These are phyloP conservation scores for Scutellaria barbata DNA, from an alignment of 257 asterid genomes.

Conservation along the genomic window DNA sequence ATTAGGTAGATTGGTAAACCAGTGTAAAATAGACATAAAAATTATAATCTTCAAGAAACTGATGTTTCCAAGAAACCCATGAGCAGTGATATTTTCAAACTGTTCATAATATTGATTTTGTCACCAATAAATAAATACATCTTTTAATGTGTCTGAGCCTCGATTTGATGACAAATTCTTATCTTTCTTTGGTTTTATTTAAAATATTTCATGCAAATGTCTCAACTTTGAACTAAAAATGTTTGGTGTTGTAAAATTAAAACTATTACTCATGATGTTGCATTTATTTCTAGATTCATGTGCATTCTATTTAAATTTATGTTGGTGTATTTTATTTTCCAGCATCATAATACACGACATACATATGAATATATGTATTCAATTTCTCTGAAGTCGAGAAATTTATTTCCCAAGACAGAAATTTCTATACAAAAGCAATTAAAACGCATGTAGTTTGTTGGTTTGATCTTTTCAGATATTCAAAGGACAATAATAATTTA, in stretches of 20 bases:
- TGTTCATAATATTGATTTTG: not conserved
- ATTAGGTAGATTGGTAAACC: conserved; percentile 13
- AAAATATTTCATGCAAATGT: too few species aligned
- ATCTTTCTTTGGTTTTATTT: not conserved
- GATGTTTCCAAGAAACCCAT: conserved; percentile 27
- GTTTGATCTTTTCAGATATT: conserved; percentile 8
- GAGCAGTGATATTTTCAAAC: conserved; percentile 20
- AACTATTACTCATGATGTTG: too few species aligned
- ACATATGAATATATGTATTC: too few species aligned
- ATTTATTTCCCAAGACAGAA: too few species aligned
- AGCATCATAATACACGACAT: too few species aligned
- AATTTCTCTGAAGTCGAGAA: too few species aligned
- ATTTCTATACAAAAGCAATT: not conserved
- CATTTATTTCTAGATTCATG: too few species aligned
- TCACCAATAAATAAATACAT: not conserved
- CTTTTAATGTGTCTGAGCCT: not conserved
- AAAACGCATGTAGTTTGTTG: not conserved
- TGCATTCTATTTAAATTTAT: too few species aligned
- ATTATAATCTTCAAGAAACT: not conserved
- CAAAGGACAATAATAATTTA: conserved; percentile 5
- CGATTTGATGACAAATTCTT: not conserved
- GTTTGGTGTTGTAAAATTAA: too few species aligned
- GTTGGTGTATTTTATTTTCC: too few species aligned
- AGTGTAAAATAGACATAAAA: not conserved
- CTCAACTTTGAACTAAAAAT: too few species aligned